A percentile compares a stretch with the other conserved stretches of the same genome.
These are phyloP conservation scores for Zarea fungicola DNA, from an alignment of 2,329 filamentous ascomycete species.

Conservation along the genomic window DNA sequence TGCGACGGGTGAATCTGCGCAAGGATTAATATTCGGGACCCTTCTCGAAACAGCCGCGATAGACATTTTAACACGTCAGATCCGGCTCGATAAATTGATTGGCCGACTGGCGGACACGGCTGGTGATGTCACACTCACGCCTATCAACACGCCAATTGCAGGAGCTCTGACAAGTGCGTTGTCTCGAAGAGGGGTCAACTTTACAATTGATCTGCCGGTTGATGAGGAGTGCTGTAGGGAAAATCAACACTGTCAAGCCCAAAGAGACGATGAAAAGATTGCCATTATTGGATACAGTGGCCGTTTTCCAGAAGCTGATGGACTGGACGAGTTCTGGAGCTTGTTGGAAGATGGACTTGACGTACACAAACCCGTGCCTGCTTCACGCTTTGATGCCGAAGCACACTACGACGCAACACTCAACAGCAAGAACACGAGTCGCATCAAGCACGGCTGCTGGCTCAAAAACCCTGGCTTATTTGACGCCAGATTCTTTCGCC, in stretches of 20 bases:
- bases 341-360: conserved; percentile 62
- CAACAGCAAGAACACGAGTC: conserved; percentile 38
- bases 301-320: conserved; percentile 37
- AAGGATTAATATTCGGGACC: no score
- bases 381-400: conserved; percentile 49
- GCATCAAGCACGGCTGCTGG: not conserved
- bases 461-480: conserved; percentile 65
- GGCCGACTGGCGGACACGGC: no score
- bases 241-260: not conserved
- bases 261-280: conserved; percentile 48
- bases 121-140: no score
- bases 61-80: no score
- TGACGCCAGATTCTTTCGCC: conserved; percentile 73
- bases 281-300: conserved; percentile 68
- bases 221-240: not conserved
- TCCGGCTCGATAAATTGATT: no score
- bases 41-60: no score
- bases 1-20: no score
- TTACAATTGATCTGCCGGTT: not conserved
- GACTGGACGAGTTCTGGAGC: conserved; percentile 52
- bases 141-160: no score
- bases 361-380: conserved; percentile 57
- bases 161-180: no score
- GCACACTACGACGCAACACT: conserved; percentile 63
- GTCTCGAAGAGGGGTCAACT: no score